Percentiles rank a stretch among this genome's conserved stretches.
Conservation (phyloP, 176 grass and related monocot species). For the Bonia amplexicaulis region DNA sequence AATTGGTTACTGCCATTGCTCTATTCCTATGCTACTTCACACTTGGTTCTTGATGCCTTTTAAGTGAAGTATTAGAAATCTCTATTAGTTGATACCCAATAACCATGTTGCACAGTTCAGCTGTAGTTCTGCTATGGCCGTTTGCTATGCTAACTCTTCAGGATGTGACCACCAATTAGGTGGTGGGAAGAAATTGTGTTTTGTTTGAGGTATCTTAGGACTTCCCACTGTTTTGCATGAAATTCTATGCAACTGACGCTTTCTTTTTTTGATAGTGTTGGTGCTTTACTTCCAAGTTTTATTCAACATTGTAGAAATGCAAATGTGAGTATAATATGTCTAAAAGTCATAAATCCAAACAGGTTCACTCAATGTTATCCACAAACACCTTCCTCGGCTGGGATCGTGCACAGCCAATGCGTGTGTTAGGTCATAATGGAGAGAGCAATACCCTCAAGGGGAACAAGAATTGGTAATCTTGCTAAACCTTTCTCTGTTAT, state of each 20-base stretch:
- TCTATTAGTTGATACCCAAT: conserved; percentile 66
- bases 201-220: conserved; percentile 77
- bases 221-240: conserved; percentile 61
- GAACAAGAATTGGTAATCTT: conserved; percentile 91
- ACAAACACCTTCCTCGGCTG: conserved; percentile 95
- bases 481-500: neutral
- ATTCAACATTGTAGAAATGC: no score
- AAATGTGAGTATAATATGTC: conserved; percentile 12
- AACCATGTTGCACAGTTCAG: conserved; percentile 96
- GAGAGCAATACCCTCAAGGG: conserved; percentile 93
- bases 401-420: conserved; percentile 98
- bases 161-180: conserved; percentile 72
- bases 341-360: conserved; percentile 35
- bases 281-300: conserved; percentile 11
- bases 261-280: conserved; percentile 15
- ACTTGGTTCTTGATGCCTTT: conserved; percentile 56
- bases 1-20: conserved; percentile 38
- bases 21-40: conserved; percentile 48
- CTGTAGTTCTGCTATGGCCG: conserved; percentile 79
- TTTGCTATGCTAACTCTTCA: conserved; percentile 73
- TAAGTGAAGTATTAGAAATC: conserved; percentile 58
- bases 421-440: conserved; percentile 91
- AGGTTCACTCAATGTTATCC: conserved; percentile 96
- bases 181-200: conserved; percentile 71
- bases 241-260: conserved; percentile 36